A percentile compares a stretch with the other conserved stretches of the same genome.
Evolutionary conservation across 2,329 filamentous ascomycete genomes (phyloP).

Genomic region (Colletotrichum sp.): DNA sequence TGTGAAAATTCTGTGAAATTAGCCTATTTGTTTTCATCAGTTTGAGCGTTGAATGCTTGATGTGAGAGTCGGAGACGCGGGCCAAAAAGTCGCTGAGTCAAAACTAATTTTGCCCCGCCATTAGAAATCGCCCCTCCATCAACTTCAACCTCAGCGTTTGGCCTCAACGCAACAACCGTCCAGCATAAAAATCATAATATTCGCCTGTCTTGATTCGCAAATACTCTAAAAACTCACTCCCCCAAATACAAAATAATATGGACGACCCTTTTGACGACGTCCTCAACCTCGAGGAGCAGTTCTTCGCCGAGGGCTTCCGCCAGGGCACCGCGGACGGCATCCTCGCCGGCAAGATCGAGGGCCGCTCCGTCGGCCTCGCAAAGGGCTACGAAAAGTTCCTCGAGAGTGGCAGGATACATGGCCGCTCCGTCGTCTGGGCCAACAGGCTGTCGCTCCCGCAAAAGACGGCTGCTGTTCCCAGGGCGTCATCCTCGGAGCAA

Average conservation of each 20-base stretch:
- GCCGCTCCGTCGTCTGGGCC: constrained; percentile 83
- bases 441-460: constrained; percentile 59
- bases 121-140: constrained; percentile 13
- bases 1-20: too few relatives aligned
- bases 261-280: constrained; percentile 60
- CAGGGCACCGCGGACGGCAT: constrained; percentile 79
- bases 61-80: constrained; percentile 3
- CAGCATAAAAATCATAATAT: not conserved
- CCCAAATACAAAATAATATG: constrained; percentile 21
- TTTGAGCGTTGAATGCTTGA: not conserved
- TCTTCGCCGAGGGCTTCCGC: constrained; percentile 83
- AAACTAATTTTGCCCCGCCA: constrained; percentile 14
- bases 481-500: not conserved
- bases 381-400: constrained; percentile 94
- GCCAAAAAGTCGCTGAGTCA: constrained; percentile 15
- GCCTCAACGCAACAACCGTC: not conserved
- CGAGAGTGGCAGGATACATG: constrained; percentile 79
- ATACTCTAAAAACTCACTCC: too few relatives aligned
- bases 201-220: too few relatives aligned
- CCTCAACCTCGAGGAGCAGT: constrained; percentile 67
- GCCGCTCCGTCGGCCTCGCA: constrained; percentile 87
- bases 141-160: not conserved
- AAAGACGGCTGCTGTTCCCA: not conserved
- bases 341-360: constrained; percentile 82
- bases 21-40: not conserved